phyloP scores from a whole-genome alignment of 2,329 filamentous ascomycete genomes.

The Cytospora leucostoma region DNA sequence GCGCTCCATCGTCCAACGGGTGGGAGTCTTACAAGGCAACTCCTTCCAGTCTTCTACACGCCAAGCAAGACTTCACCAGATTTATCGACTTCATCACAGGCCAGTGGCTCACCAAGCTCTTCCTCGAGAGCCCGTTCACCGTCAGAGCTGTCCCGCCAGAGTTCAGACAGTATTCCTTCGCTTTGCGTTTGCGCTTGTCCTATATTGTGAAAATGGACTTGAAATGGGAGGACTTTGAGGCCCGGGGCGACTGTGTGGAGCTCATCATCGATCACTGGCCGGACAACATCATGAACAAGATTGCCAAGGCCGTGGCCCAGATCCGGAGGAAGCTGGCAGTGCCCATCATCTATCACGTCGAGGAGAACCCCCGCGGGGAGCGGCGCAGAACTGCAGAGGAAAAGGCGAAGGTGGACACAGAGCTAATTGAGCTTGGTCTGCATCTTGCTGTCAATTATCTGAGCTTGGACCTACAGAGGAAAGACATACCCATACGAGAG shows the following conservation, averaged over 20 bases:
- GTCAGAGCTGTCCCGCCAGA: conserved; percentile 61
- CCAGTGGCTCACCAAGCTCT: conserved; percentile 51
- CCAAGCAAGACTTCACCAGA: conserved; percentile 60
- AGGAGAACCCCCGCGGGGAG: conserved; percentile 50
- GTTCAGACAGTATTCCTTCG: conserved; percentile 60
- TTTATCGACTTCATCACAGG: conserved; percentile 62
- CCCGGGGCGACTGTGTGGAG: conserved; percentile 61
- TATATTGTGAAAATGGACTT: conserved; percentile 55
- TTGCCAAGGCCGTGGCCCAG: conserved; percentile 58
- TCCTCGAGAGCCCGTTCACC: conserved; percentile 61
- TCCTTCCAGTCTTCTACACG: conserved; percentile 59
- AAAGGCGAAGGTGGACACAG: conserved; percentile 50
- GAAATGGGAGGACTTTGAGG: conserved; percentile 56
- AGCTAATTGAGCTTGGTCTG: conserved; percentile 63
- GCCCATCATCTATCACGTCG: conserved; percentile 60
- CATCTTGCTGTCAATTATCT: conserved; percentile 67
- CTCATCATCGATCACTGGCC: conserved; percentile 61
- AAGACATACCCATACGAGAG: conserved; percentile 48
- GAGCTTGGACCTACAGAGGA: conserved; percentile 62
- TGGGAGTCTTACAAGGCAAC: conserved; percentile 40
- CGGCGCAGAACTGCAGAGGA: conserved; percentile 42
- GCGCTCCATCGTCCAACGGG: conserved; percentile 23
- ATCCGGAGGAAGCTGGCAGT: conserved; percentile 57
- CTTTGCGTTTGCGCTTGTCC: conserved; percentile 62
- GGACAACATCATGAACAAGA: conserved; percentile 47